Evolutionary conservation across 116 monocot genomes (phyloP), one percentile per base, ranked within the genome.

Genomic region (Phalaenopsis hybrid): DNA sequence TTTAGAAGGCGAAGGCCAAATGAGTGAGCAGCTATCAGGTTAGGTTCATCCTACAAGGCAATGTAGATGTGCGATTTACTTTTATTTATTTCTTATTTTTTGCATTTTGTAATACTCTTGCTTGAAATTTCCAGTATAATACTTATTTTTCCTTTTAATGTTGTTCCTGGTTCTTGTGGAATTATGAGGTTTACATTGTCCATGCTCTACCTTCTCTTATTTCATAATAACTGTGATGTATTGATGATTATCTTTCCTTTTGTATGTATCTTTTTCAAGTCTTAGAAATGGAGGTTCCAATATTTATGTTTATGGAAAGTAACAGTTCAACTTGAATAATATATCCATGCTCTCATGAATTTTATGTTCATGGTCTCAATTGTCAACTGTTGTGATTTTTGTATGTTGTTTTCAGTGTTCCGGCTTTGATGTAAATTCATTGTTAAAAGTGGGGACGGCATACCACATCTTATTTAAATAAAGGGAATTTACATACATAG

Each of bases 1-100:
- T 99, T 99, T 81, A 81, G 86, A 76, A 90, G 85, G 81, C 86
- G 87, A 45, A 88, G 86, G 65, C 80, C 81, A 59, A 52, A 59
- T 52, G 79, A 76, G 17, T 67, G 79, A 81, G 28, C 17, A 28
- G 50, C 65, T 52, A 9, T 77, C 77, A 25, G 77, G 25, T 77
- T 4, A 77, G 46, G 45, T 75, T 75, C 11, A 23, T 77, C 51
- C 51, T 52, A 5, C 28, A 77, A 51, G 28, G 48, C 51, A 51
- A 28, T 51, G 31, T 25, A 52, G 11, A 77, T 77, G 12, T 77
- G 9, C 21, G 15, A 72, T 41, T 12, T 45, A 45, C 45, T 44
- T 68, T 75, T 75, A 46, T 41, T 12, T 45, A 45, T 75, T 44
- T 68, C 46, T 75, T 21, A 45, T 46, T 75, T 75, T 8, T 75